Percentiles rank a stretch among this genome's conserved stretches.
These are phyloP conservation scores for Triticum urartu DNA, from an alignment of 176 grass and related monocot species.

Conservation along the genomic window DNA sequence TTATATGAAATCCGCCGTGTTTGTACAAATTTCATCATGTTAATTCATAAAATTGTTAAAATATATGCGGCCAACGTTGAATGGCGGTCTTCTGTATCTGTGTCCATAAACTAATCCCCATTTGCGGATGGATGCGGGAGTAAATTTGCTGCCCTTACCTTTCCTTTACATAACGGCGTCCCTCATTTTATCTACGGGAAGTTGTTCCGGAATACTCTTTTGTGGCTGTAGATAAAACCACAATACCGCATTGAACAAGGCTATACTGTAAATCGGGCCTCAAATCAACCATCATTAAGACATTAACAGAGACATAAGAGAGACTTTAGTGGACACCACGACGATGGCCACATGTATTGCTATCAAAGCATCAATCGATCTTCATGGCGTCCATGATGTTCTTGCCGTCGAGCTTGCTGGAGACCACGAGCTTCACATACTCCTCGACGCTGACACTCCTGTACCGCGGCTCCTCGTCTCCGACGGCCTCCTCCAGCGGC, in stretches of 20 bases:
- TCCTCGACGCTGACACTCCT: conserved; percentile 34
- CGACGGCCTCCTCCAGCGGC: conserved; percentile 39
- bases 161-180: not conserved
- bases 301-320: not conserved
- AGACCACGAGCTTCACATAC: conserved; percentile 41
- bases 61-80: too few species aligned
- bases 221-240: conserved; percentile 28
- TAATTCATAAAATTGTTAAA: too few species aligned
- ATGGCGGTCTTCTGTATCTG: too few species aligned
- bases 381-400: conserved; percentile 61
- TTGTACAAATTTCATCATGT: too few species aligned
- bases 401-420: conserved; percentile 59
- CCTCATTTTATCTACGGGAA: conserved; percentile 31
- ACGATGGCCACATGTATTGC: not conserved
- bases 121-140: too few species aligned
- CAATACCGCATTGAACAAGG: too few species aligned
- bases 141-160: too few species aligned
- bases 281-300: too few species aligned
- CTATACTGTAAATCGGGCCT: too few species aligned
- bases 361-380: conserved; percentile 7
- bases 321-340: not conserved
- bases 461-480: conserved; percentile 22
- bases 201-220: conserved; percentile 63
- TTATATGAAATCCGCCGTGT: too few species aligned
- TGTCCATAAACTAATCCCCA: too few species aligned